These are phyloP conservation scores for Trametes hirsuta DNA, from an alignment of 1,284 basidiomycete genomes.

Conservation along the genomic window DNA sequence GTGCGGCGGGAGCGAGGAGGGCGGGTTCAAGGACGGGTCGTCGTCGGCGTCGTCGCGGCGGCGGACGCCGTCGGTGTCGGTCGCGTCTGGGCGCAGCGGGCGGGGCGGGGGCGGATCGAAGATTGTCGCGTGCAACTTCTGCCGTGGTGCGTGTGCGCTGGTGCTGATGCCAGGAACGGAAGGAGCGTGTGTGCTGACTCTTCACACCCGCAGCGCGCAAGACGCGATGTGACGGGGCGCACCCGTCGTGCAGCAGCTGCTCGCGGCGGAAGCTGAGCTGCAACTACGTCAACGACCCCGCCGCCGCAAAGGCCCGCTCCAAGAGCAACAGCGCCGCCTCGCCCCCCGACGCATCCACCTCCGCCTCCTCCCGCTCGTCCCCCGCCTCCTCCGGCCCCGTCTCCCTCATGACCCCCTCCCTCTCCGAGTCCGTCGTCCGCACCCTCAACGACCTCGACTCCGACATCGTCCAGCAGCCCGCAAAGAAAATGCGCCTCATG, in stretches of 20 bases:
- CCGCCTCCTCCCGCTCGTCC: slow-evolving; percentile 38
- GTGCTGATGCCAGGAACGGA: slow-evolving; percentile 1
- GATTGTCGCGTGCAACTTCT: slow-evolving; percentile 83
- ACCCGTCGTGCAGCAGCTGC: slow-evolving; percentile 79
- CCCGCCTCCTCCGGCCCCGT: slow-evolving; percentile 44
- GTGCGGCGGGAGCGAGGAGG: slow-evolving; percentile 21
- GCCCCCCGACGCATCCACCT: slow-evolving; percentile 27
- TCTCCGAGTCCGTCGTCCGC: slow-evolving; percentile 17
- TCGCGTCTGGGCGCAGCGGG: slow-evolving; percentile 45
- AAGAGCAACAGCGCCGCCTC: slow-evolving; percentile 22
- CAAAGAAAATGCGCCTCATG: slow-evolving; percentile 59
- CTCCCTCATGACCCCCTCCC: slow-evolving; percentile 43
- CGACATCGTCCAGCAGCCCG: slow-evolving; percentile 33
- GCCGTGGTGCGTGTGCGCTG: slow-evolving; percentile 60
- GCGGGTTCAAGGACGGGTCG: slow-evolving; percentile 20
- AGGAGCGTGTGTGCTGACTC: slow-evolving; percentile 10
- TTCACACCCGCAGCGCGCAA: slow-evolving; percentile 62
- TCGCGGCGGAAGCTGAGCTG: slow-evolving; percentile 70
- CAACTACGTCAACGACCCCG: slow-evolving; percentile 74
- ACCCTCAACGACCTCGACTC: slow-evolving; percentile 40
- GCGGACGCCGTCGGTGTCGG: slow-evolving; percentile 68
- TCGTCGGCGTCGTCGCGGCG: slow-evolving; percentile 36
- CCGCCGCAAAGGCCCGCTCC: slow-evolving; percentile 30
- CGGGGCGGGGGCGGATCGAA: slow-evolving; percentile 68
- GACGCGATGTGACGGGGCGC: slow-evolving; percentile 81